A percentile compares a stretch with the other conserved stretches of the same genome.
Evolutionary conservation across 2,329 filamentous ascomycete species (phyloP).

Genomic region (Alternaria gansuensis): DNA sequence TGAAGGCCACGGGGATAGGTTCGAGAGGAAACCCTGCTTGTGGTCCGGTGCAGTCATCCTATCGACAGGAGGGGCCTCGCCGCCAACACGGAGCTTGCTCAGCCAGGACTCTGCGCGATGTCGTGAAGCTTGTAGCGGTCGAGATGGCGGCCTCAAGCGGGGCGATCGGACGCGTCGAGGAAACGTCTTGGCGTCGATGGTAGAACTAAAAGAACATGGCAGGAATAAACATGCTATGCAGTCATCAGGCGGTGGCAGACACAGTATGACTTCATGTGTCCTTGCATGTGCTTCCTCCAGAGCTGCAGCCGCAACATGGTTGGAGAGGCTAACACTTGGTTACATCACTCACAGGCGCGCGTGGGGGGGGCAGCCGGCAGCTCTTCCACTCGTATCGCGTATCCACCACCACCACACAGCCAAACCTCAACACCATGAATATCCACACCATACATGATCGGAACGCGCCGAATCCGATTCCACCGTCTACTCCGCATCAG

Average conservation of each 20-base stretch:
- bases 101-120: conserved; percentile 35
- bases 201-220: neutral
- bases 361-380: conserved; percentile 15
- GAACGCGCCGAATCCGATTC: neutral
- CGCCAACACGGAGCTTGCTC: conserved; percentile 22
- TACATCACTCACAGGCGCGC: conserved; percentile 19
- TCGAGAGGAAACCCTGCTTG: conserved; percentile 56
- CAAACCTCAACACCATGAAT: conserved; percentile 15
- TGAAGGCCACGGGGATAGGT: conserved; percentile 60
- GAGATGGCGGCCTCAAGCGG: conserved; percentile 5
- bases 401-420: conserved; percentile 2
- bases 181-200: conserved; percentile 25
- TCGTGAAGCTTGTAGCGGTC: conserved; percentile 3
- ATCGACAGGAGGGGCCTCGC: conserved; percentile 27
- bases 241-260: conserved; percentile 11
- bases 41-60: conserved; percentile 57
- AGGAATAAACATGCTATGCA: neutral
- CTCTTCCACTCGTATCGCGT: conserved; percentile 3
- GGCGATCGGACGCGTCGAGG: conserved; percentile 20
- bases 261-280: conserved; percentile 5
- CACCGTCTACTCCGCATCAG: conserved; percentile 22
- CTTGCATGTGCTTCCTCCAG: conserved; percentile 15
- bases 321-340: conserved; percentile 2
- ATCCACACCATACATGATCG: conserved; percentile 14
- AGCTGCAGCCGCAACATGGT: conserved; percentile 4